Conservation (phyloP, 2,329 filamentous ascomycete species). For the Paecilomyces fulvus region DNA sequence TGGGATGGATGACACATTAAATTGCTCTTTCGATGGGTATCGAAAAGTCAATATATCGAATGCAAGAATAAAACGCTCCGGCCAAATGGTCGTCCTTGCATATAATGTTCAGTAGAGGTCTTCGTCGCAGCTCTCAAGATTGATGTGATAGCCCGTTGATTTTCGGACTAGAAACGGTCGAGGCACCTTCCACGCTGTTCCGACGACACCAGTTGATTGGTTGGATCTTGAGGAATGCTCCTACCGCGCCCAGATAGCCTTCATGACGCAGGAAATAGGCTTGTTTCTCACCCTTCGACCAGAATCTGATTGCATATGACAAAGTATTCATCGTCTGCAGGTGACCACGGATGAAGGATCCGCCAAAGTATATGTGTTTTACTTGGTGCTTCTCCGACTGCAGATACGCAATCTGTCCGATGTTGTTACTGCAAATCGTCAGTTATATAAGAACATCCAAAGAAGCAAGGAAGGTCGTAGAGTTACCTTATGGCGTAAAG, state of each 20-base stretch:
- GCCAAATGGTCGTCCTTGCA: neutral
- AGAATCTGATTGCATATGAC: constrained; percentile 94
- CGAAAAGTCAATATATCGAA: neutral
- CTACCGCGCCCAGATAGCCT: constrained; percentile 87
- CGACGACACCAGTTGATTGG: constrained; percentile 84
- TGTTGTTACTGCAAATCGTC: constrained; percentile 67
- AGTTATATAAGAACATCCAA: constrained; percentile 9
- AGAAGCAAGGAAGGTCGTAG: constrained; percentile 4
- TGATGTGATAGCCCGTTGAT: constrained; percentile 1
- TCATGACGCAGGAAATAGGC: constrained; percentile 95
- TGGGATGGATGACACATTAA: neutral
- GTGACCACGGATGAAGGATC: constrained; percentile 92
- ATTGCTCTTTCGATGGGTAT: neutral
- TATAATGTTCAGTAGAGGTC: neutral
- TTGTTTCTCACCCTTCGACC: constrained; percentile 88
- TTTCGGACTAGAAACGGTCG: constrained; percentile 9
- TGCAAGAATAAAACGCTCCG: neutral
- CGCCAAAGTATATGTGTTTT: constrained; percentile 93
- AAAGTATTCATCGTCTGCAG: constrained; percentile 97
- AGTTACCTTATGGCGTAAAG: constrained; percentile 73
- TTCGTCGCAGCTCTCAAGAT: neutral
- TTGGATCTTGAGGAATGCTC: constrained; percentile 86
- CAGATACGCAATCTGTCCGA: constrained; percentile 95
- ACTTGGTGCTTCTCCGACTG: constrained; percentile 91
- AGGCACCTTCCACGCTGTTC: constrained; percentile 56